Conservation (phyloP, 2,329 filamentous ascomycete species). For the Celoporthe dispersa region DNA sequence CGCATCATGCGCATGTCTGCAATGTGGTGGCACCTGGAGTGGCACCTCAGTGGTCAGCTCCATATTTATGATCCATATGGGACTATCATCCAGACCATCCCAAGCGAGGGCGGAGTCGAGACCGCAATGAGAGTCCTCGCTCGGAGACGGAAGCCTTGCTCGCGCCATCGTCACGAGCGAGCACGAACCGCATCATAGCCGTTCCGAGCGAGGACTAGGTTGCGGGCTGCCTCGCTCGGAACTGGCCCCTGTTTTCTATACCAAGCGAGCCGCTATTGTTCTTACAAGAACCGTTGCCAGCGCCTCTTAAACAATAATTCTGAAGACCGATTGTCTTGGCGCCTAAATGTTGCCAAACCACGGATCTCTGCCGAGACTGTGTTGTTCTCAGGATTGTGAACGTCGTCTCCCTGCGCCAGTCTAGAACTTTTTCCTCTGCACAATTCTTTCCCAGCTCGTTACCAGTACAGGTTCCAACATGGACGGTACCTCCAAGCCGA, state of each 20-base stretch:
- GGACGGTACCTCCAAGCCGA: neutral
- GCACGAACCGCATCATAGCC: neutral
- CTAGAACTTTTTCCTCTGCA: neutral
- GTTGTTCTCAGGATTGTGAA: neutral
- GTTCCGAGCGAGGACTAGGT: neutral
- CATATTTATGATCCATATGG: neutral
- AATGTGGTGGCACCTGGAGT: too few species aligned
- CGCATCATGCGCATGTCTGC: neutral
- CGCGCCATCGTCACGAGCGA: neutral
- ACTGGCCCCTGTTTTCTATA: neutral
- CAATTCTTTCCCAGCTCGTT: too few species aligned
- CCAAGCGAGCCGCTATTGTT: neutral
- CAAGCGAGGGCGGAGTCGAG: too few species aligned
- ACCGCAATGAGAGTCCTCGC: neutral
- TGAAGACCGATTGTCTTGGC: neutral
- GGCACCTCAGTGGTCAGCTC: neutral
- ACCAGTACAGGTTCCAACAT: neutral
- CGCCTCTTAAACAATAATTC: neutral
- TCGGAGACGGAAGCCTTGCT: neutral
- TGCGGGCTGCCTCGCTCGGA: too few species aligned
- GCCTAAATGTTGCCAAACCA: too few species aligned
- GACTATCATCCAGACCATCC: neutral
- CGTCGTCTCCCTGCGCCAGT: neutral
- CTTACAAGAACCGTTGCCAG: neutral
- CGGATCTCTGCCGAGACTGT: too few species aligned